Base-by-base conservation (phyloP, 2,329 filamentous ascomycete species). In the Fusarium cicatricum region DNA sequence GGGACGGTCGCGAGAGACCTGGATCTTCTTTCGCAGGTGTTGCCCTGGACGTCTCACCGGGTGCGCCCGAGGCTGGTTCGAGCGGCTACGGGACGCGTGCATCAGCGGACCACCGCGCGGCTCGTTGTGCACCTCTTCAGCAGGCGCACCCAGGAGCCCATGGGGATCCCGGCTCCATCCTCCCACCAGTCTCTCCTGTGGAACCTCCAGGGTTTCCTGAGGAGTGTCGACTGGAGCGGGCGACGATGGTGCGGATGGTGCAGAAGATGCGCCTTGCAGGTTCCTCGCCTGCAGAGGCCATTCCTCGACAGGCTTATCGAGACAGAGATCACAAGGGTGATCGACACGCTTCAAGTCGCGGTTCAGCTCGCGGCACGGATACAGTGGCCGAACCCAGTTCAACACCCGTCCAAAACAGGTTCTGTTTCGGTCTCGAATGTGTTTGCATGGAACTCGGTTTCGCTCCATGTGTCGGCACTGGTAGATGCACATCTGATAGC, bases 381-480 rank as follows among this genome's bases (percentile, higher is more conserved):
- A 10, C 6, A 36, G 11, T 10, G 43, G 45, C 11, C n/a, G 38
- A 6, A 65, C 1, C 17, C 39, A 47, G 28, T 58, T 29, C n/a
- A 60, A 33, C 11, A 64, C 7, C 1, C 37, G 15, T 15, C 32
- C 32, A 10, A 60, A 11, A 11, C 38, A 53, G n/a, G 40, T 34
- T 17, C 34, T 14, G 10, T 43, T 31, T 7, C 50, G 51, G n/a
- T 21, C 33, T 23, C 37, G 37, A 14, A 44, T 28, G 16, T 45
- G 46, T n/a, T 15, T 17, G 38, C 62, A 64, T 12, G 36, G 28
- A 26, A 58, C 32, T 7, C 51, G 45, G 3, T 44, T 23, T 23
- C 55, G 60, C 5, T 31, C 28, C 39, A 69, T 39, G 46, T 70
- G 68, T 28, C 55, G 60, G 33, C 68, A 70, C 11, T 43, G 45